These are phyloP conservation scores for Aspergillus bertholletiae DNA, from an alignment of 495 filamentous ascomycete species.

Conservation along the genomic window DNA sequence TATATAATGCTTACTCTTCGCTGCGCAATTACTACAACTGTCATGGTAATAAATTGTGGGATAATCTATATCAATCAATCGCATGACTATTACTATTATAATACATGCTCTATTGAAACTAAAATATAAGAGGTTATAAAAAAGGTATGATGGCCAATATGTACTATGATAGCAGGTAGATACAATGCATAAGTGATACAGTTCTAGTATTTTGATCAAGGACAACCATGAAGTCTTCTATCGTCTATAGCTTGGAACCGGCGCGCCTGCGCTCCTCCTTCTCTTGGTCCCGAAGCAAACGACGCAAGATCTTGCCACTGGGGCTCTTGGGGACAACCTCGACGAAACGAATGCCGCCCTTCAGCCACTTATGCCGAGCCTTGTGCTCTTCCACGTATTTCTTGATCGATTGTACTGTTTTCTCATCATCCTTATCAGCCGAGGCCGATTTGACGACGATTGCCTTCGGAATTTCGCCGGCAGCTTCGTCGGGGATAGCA, in stretches of 20 bases:
- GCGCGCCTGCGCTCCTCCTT: slow-evolving; percentile 61
- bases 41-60: no score
- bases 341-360: slow-evolving; percentile 77
- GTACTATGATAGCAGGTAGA: no score
- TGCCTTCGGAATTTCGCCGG: slow-evolving; percentile 84
- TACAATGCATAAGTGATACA: no score
- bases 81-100: no score
- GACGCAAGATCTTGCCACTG: slow-evolving; percentile 85
- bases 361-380: slow-evolving; percentile 84
- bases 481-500: slow-evolving; percentile 66
- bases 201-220: no score
- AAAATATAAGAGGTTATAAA: no score
- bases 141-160: no score
- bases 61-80: no score
- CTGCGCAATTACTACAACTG: no score
- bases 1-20: no score
- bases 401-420: slow-evolving; percentile 58
- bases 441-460: slow-evolving; percentile 73
- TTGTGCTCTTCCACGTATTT: slow-evolving; percentile 82
- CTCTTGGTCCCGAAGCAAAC: slow-evolving; percentile 76
- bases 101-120: neutral
- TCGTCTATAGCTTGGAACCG: slow-evolving; percentile 54
- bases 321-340: slow-evolving; percentile 82
- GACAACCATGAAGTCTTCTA: no score
- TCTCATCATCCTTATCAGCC: slow-evolving; percentile 56